phyloP scores from a whole-genome alignment of 345 rosid species.

The Balakata baccata region DNA sequence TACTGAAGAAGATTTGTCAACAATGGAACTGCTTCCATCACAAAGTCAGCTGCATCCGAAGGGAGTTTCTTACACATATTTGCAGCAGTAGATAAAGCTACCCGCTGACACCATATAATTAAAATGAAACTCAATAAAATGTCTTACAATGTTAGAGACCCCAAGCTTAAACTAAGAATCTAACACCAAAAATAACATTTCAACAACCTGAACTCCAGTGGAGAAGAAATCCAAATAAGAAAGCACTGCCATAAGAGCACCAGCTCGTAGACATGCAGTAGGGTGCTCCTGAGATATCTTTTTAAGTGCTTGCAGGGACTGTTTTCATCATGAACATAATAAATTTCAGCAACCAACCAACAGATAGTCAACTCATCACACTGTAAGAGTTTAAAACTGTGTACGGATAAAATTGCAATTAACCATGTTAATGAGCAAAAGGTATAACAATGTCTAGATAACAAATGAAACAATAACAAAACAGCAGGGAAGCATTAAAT shows the following conservation, averaged over 20 bases:
- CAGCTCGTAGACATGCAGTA: conserved; percentile 97
- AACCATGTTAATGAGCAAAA: neutral
- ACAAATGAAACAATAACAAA: neutral
- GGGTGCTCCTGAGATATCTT: conserved; percentile 99
- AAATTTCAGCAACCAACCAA: conserved; percentile 1
- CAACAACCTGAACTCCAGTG: conserved; percentile 92
- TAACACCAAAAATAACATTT: neutral
- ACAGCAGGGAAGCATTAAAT: neutral
- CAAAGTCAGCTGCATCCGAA: conserved; percentile 98
- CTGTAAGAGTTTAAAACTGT: neutral
- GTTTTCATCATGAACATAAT: conserved; percentile 23
- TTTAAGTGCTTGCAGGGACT: conserved; percentile 97
- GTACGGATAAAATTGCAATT: neutral
- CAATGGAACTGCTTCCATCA: conserved; percentile 98
- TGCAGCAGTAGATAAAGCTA: conserved; percentile 97
- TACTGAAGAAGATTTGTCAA: conserved; percentile 96
- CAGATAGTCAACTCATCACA: neutral
- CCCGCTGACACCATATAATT: conserved; percentile 52
- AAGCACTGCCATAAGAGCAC: conserved; percentile 99
- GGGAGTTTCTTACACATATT: conserved; percentile 99
- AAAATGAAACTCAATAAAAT: neutral
- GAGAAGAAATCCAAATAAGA: conserved; percentile 98
- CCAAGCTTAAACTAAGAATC: neutral
- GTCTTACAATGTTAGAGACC: neutral
- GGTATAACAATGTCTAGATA: neutral